Evolutionary conservation across 768 basidiomycete genomes (phyloP).

Genomic region (Leccinum olivaceopallidum): DNA sequence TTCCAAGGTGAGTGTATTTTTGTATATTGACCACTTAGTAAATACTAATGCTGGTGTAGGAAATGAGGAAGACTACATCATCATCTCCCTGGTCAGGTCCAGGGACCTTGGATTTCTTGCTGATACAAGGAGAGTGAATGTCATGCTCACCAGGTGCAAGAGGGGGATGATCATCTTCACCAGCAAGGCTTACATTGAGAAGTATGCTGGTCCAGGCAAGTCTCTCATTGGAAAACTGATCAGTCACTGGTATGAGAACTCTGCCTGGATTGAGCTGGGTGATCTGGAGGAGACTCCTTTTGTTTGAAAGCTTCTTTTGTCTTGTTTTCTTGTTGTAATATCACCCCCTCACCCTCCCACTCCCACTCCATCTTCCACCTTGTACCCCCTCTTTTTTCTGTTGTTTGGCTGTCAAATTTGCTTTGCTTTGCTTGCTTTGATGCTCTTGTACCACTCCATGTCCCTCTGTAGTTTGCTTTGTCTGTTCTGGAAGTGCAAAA

Average conservation of each 20-base stretch:
- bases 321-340: not conserved
- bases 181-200: constrained; percentile 57
- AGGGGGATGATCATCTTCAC: constrained; percentile 75
- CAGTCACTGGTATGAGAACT: constrained; percentile 28
- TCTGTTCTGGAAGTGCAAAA: constrained; percentile 13
- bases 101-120: constrained; percentile 64
- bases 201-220: constrained; percentile 48
- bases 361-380: not conserved
- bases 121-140: constrained; percentile 73
- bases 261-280: constrained; percentile 38
- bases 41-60: constrained; percentile 42
- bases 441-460: not conserved
- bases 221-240: constrained; percentile 46
- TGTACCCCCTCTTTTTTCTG: not conserved
- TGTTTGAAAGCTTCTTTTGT: constrained; percentile 11
- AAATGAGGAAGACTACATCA: constrained; percentile 79
- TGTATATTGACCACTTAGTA: not conserved
- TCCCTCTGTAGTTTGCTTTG: constrained; percentile 5
- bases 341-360: too few species aligned
- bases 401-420: not conserved
- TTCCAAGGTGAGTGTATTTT: constrained; percentile 62
- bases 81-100: constrained; percentile 71
- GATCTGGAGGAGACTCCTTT: constrained; percentile 27
- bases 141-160: constrained; percentile 85
- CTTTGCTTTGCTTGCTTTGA: not conserved